A percentile compares a stretch with the other conserved stretches of the same genome.
These are phyloP conservation scores for Ceratocystis ficicola DNA, from an alignment of 2,329 filamentous ascomycete genomes.

Conservation along the genomic window DNA sequence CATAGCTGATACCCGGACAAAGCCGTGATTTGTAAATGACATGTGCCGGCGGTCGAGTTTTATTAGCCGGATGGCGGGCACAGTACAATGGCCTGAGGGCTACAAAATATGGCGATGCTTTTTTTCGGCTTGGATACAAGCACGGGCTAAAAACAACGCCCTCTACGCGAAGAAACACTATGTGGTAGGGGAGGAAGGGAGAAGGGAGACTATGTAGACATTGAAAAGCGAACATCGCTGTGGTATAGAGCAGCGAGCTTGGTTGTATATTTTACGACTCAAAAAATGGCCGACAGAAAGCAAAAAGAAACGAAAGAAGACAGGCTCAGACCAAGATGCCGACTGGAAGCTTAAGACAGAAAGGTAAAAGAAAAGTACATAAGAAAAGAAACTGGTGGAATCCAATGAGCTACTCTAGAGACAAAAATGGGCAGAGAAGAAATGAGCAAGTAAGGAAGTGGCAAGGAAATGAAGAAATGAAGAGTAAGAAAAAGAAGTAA, in stretches of 20 bases:
- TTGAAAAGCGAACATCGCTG: not conserved
- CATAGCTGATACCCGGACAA: not conserved
- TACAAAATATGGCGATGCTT: not conserved
- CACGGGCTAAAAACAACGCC: not conserved
- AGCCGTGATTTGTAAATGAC: not conserved
- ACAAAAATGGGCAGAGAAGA: conserved; percentile 9
- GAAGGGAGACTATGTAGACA: not conserved
- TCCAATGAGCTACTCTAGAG: not conserved
- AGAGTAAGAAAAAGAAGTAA: conserved; percentile 11
- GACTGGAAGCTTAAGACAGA: not conserved
- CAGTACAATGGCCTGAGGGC: not conserved
- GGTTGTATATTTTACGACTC: conserved; percentile 1
- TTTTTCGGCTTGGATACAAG: not conserved
- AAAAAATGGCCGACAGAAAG: not conserved
- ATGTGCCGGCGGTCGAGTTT: not conserved
- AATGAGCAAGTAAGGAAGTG: conserved; percentile 1
- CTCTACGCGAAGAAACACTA: not conserved
- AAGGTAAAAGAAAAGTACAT: not conserved
- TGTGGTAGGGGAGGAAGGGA: not conserved
- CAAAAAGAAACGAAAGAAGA: not conserved
- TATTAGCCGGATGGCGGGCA: not conserved
- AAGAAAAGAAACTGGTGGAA: not conserved
- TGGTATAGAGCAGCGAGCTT: not conserved
- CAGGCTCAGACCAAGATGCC: not conserved
- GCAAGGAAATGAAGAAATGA: not conserved